Conservation (phyloP, 805 yeast genomes). For the Tetrapisispora pingtungensis region DNA sequence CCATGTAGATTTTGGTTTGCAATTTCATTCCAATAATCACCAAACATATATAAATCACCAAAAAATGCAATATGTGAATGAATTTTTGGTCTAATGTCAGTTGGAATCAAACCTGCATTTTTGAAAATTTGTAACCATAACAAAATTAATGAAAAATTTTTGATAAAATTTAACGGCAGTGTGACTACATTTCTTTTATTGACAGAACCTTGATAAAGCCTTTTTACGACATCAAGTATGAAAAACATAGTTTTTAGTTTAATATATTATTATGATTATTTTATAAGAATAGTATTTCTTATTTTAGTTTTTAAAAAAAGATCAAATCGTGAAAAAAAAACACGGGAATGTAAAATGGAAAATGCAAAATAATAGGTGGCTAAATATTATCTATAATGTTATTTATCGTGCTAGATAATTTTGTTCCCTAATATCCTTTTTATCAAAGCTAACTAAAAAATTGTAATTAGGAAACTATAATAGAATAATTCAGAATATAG, state of each 20-base stretch:
- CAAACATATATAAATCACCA: slow-evolving; percentile 21
- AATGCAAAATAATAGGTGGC: too few relatives aligned
- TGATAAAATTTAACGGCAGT: slow-evolving; percentile 35
- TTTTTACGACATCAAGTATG: slow-evolving; percentile 5
- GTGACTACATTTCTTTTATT: slow-evolving; percentile 33
- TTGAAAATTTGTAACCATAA: slow-evolving; percentile 49
- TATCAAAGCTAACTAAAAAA: too few relatives aligned
- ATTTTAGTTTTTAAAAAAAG: too few relatives aligned
- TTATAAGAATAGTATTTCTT: too few relatives aligned
- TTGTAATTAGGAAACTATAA: too few relatives aligned
- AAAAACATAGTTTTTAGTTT: neutral
- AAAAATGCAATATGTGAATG: slow-evolving; percentile 39
- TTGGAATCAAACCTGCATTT: slow-evolving; percentile 50
- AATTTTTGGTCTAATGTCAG: slow-evolving; percentile 42
- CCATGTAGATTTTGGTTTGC: slow-evolving; percentile 10
- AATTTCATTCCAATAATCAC: slow-evolving; percentile 26
- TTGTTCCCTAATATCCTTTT: too few relatives aligned
- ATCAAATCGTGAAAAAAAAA: too few relatives aligned
- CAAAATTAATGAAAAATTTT: slow-evolving; percentile 44
- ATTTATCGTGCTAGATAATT: too few relatives aligned
- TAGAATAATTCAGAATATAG: too few relatives aligned
- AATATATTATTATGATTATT: too few relatives aligned
- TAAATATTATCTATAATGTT: too few relatives aligned
- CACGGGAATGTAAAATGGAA: too few relatives aligned
- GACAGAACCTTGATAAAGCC: slow-evolving; percentile 15